phyloP scores from a whole-genome alignment of 176 grass and related monocot species.

The Puccinellia tenuiflora region DNA sequence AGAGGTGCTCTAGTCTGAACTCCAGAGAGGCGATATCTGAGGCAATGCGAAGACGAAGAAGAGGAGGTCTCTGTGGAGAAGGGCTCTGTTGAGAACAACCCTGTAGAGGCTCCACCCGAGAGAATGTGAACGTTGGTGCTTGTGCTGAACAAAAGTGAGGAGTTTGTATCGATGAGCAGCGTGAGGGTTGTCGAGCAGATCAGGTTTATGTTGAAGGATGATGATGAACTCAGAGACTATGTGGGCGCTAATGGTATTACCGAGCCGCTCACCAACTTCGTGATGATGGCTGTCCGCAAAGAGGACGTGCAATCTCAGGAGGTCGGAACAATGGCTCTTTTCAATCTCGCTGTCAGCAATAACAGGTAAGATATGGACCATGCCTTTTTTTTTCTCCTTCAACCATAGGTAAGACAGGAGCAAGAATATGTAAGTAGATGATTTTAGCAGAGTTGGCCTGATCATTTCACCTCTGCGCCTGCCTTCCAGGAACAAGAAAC shows the following conservation, averaged over 20 bases:
- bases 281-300: conserved; percentile 40
- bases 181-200: conserved; percentile 58
- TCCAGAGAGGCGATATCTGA: conserved; percentile 19
- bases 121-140: conserved; percentile 53
- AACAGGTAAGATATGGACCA: conserved; percentile 37
- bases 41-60: conserved; percentile 37
- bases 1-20: conserved; percentile 18
- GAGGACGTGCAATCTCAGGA: conserved; percentile 53
- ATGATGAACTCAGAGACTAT: conserved; percentile 50
- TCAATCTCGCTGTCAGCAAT: conserved; percentile 90
- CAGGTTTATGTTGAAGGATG: conserved; percentile 60
- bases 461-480: not conserved
- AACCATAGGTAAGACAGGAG: not conserved
- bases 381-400: not conserved
- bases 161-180: conserved; percentile 33
- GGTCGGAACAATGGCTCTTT: conserved; percentile 68
- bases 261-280: conserved; percentile 49
- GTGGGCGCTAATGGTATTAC: conserved; percentile 59
- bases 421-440: not conserved
- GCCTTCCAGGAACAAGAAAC: conserved; percentile 67
- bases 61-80: conserved; percentile 3
- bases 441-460: not conserved
- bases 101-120: conserved; percentile 2
- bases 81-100: conserved; percentile 4
- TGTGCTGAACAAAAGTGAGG: conserved; percentile 31